Percentiles rank a stretch among this genome's conserved stretches.
Conservation (phyloP, 1,284 basidiomycete species). For the Phylloporus gajari region DNA sequence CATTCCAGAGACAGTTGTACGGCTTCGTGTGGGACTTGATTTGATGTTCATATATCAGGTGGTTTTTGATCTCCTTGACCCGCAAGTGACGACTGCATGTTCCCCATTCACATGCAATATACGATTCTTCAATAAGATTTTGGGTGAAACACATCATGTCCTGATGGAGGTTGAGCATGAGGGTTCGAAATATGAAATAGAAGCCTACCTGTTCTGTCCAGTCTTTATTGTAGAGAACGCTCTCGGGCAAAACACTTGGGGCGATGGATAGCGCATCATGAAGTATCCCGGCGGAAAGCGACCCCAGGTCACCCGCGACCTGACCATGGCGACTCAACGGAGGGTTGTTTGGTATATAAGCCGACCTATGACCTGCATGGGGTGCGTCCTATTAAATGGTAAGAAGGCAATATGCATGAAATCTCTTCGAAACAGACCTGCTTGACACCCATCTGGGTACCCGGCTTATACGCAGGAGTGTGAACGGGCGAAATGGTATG, state of each 20-base stretch:
- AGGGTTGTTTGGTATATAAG: too few species aligned
- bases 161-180: background rate
- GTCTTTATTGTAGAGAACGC: background rate
- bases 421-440: too few species aligned
- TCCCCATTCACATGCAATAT: background rate
- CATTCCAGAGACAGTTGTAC: background rate
- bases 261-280: background rate
- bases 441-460: too few species aligned
- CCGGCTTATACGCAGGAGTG: too few species aligned
- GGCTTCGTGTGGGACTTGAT: background rate
- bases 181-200: background rate
- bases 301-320: background rate
- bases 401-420: too few species aligned
- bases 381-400: too few species aligned
- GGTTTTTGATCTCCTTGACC: background rate
- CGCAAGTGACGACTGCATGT: too few species aligned
- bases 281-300: background rate
- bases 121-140: background rate
- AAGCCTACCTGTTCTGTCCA: background rate
- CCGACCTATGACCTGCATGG: too few species aligned
- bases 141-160: background rate
- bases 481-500: too few species aligned
- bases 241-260: background rate
- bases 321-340: background rate
- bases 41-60: background rate